These are phyloP conservation scores for Acanthamoeba sp. DNA, from an alignment of 208 protist species.

Conservation along the genomic window DNA sequence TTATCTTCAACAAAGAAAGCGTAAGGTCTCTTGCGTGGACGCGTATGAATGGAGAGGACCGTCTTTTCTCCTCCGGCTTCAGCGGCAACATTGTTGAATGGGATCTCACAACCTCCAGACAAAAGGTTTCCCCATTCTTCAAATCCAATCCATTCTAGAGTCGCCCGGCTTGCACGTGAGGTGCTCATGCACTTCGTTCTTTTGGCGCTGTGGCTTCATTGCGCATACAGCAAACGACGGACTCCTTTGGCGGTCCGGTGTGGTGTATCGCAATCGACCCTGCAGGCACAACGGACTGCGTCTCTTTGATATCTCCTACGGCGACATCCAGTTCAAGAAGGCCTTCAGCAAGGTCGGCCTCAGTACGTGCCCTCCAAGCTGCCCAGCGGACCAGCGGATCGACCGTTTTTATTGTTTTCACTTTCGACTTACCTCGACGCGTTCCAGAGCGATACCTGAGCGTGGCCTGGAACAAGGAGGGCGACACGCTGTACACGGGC, in stretches of 20 bases:
- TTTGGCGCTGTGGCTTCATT: too few species aligned
- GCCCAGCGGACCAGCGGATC: too few species aligned
- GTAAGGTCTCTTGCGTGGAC: not conserved
- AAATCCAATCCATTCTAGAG: not conserved
- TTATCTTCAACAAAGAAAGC: not conserved
- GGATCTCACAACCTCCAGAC: not conserved
- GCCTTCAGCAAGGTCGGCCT: not conserved
- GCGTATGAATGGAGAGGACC: not conserved
- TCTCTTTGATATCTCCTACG: conserved; percentile 53
- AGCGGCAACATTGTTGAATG: conserved; percentile 44
- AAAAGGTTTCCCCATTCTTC: conserved; percentile 14
- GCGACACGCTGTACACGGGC: conserved; percentile 1
- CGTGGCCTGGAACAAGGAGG: conserved; percentile 32
- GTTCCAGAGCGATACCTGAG: not conserved
- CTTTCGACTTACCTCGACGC: not conserved
- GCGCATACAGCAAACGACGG: not conserved
- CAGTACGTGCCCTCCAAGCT: too few species aligned
- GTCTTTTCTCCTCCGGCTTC: conserved; percentile 33
- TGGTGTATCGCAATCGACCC: conserved; percentile 6
- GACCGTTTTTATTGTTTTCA: too few species aligned
- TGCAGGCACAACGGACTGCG: not conserved
- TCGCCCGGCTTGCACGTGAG: too few species aligned
- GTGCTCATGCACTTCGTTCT: too few species aligned
- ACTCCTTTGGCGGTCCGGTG: conserved; percentile 58
- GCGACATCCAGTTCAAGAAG: conserved; percentile 23